phyloP scores from a whole-genome alignment of 2,329 filamentous ascomycete genomes.

The Pseudonectria buxi region DNA sequence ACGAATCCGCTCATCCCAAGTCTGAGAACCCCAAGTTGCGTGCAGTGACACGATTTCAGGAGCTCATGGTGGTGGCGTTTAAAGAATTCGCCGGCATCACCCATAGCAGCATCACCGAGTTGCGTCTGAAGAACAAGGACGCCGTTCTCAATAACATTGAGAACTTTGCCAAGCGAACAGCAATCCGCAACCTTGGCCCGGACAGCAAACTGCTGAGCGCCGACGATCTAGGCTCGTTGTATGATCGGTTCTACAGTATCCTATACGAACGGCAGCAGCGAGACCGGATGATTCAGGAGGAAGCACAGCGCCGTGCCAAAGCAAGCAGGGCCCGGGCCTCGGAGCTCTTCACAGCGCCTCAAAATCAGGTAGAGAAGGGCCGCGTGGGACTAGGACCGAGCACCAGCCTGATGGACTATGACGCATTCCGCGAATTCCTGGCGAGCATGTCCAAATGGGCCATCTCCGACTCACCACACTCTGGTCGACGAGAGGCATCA shows the following conservation, averaged over 20 bases:
- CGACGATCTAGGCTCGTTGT: slow-evolving; percentile 82
- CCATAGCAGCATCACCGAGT: slow-evolving; percentile 82
- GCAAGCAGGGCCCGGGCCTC: slow-evolving; percentile 41
- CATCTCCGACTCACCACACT: slow-evolving; percentile 73
- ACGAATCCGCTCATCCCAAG: slow-evolving; percentile 92
- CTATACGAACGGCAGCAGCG: slow-evolving; percentile 88
- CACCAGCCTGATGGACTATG: slow-evolving; percentile 93
- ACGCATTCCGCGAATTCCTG: slow-evolving; percentile 90
- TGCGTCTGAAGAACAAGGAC: slow-evolving; percentile 88
- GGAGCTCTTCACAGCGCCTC: slow-evolving; percentile 30
- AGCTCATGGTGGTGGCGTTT: slow-evolving; percentile 98
- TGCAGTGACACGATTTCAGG: slow-evolving; percentile 92
- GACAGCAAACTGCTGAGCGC: slow-evolving; percentile 86
- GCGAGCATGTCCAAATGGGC: slow-evolving; percentile 90
- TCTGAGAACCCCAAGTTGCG: slow-evolving; percentile 92
- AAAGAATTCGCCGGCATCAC: slow-evolving; percentile 97
- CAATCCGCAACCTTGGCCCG: slow-evolving; percentile 88
- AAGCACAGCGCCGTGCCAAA: slow-evolving; percentile 60
- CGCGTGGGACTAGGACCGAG: slow-evolving; percentile 84
- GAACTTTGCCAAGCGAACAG: slow-evolving; percentile 93
- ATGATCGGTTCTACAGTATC: slow-evolving; percentile 89
- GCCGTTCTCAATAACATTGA: slow-evolving; percentile 93
- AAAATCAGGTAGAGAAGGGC: slow-evolving; percentile 66
- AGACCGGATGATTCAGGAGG: slow-evolving; percentile 68
- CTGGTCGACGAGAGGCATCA: slow-evolving; percentile 33